Evolutionary conservation across 495 filamentous ascomycete genomes (phyloP).

Genomic region (Evansstolkia leycettana): DNA sequence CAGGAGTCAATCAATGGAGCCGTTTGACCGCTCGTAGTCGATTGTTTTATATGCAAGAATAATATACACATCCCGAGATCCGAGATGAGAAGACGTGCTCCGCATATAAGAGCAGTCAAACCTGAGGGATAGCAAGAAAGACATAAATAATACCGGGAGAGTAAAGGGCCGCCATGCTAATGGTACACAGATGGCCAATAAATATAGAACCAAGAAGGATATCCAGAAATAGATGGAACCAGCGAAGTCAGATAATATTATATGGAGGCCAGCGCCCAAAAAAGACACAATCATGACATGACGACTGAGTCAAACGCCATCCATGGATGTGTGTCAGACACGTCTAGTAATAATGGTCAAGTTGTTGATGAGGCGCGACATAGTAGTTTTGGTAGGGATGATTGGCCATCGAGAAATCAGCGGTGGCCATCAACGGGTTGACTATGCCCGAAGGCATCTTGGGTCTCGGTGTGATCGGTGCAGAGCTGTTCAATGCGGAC

Average conservation of each 20-base stretch:
- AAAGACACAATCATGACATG: constrained; percentile 2
- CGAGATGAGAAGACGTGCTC: too few species aligned
- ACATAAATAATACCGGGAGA: too few species aligned
- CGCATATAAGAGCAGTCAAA: too few species aligned
- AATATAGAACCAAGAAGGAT: too few species aligned
- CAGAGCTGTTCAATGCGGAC: constrained; percentile 12
- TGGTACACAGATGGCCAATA: too few species aligned
- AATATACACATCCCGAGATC: too few species aligned
- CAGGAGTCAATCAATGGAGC: too few species aligned
- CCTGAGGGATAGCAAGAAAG: too few species aligned
- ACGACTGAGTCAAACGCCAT: constrained; percentile 8
- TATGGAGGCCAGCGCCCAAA: constrained; percentile 4
- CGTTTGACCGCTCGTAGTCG: too few species aligned
- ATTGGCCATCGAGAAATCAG: constrained; percentile 60
- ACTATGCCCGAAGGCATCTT: constrained; percentile 35
- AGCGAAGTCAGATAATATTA: constrained; percentile 2
- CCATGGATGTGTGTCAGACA: constrained; percentile 1
- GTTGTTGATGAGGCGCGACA: constrained; percentile 26
- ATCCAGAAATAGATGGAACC: too few species aligned
- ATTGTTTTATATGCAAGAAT: too few species aligned
- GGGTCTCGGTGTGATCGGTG: constrained; percentile 10
- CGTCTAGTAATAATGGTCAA: constrained; percentile 14
- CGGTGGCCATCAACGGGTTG: constrained; percentile 53
- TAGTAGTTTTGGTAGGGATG: constrained; percentile 67
- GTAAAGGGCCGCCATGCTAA: too few species aligned